A percentile compares a stretch with the other conserved stretches of the same genome.
These are phyloP conservation scores for Kalmusia sp. DNA, from an alignment of 2,329 filamentous ascomycete species.

Conservation along the genomic window DNA sequence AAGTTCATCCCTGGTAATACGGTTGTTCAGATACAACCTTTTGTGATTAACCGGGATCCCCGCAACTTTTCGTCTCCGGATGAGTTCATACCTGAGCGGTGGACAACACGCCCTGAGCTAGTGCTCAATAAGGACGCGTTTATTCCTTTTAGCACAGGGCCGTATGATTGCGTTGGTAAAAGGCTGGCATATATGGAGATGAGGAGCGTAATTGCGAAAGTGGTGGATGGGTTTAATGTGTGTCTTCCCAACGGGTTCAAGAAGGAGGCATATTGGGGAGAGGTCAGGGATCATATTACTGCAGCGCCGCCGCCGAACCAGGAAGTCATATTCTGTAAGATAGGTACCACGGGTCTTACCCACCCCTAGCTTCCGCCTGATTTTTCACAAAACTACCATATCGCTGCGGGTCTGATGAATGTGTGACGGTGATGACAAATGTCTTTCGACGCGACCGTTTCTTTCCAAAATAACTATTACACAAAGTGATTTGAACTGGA, in stretches of 20 bases:
- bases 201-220: conserved; percentile 64
- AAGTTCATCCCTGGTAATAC: conserved; percentile 36
- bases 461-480: no score
- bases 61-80: conserved; percentile 27
- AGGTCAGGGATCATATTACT: conserved; percentile 33
- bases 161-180: conserved; percentile 74
- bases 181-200: conserved; percentile 69
- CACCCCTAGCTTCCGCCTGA: no score
- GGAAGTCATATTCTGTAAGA: neutral
- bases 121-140: conserved; percentile 60
- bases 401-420: no score
- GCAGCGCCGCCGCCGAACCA: conserved; percentile 22
- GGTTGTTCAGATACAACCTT: conserved; percentile 30
- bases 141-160: conserved; percentile 73
- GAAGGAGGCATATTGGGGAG: conserved; percentile 21
- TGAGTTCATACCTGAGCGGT: conserved; percentile 35
- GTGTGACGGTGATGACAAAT: no score
- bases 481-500: no score
- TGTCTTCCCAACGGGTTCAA: conserved; percentile 25
- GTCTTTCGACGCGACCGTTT: no score
- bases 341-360: no score
- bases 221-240: conserved; percentile 65
- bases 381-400: no score
- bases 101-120: conserved; percentile 26
- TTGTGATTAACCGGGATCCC: conserved; percentile 24